Conservation (phyloP, 208 protist species). For the Jaenimonas drosophilae region DNA sequence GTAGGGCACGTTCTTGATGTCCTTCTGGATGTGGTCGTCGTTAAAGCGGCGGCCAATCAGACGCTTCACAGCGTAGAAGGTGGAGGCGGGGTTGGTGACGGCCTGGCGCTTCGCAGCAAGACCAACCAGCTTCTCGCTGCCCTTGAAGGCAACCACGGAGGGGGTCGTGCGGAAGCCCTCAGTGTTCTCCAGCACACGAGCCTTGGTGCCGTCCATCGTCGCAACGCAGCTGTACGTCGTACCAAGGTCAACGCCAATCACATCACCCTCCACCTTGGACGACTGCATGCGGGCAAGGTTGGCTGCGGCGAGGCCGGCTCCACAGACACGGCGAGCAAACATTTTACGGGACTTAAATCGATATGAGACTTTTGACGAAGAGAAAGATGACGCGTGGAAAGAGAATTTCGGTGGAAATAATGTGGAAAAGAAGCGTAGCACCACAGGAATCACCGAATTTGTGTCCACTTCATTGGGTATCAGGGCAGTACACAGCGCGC, state of each 20-base stretch:
- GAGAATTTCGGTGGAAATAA: no score
- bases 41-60: conserved; percentile 49
- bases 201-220: conserved; percentile 31
- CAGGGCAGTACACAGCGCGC: no score
- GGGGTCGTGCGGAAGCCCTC: conserved; percentile 82
- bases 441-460: no score
- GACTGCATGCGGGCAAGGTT: conserved; percentile 1
- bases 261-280: conserved; percentile 55
- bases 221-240: conserved; percentile 76
- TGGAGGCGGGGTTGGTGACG: conserved; percentile 48
- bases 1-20: conserved; percentile 89
- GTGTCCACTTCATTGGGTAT: no score
- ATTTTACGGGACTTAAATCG: no score
- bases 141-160: conserved; percentile 79
- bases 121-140: conserved; percentile 54
- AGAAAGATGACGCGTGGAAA: no score
- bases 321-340: conserved; percentile 8
- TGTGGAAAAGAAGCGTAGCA: no score
- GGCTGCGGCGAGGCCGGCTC: conserved; percentile 2
- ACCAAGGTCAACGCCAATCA: conserved; percentile 81
- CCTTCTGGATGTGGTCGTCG: conserved; percentile 36
- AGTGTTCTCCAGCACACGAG: conserved; percentile 56
- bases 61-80: conserved; percentile 83
- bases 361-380: no score
- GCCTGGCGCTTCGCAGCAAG: conserved; percentile 57